Evolutionary conservation across 78 protist species (phyloP).

Genomic region (Chrysochromulina parva): DNA sequence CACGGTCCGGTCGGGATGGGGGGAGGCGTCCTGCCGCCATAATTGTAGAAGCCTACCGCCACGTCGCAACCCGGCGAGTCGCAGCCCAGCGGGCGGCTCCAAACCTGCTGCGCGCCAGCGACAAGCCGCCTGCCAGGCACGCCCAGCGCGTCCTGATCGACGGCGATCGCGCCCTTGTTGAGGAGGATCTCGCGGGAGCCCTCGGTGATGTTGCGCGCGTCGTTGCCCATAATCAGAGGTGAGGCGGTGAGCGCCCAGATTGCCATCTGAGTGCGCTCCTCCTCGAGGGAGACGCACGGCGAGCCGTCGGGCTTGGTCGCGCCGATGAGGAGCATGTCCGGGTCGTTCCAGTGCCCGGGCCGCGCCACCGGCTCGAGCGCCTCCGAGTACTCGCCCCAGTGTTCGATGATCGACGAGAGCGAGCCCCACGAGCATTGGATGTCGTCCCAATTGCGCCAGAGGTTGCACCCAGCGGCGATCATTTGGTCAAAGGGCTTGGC

Average conservation of each 20-base stretch:
- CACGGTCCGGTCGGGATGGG: background rate
- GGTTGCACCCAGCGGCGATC: constrained; percentile 30
- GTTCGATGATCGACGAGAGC: constrained; percentile 3
- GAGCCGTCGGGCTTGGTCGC: too few species aligned
- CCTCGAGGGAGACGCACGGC: background rate
- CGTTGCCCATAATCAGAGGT: constrained; percentile 34
- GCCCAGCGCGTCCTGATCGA: background rate
- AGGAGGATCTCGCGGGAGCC: background rate
- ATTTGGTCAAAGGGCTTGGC: background rate
- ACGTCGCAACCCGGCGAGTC: background rate
- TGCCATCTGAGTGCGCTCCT: constrained; percentile 22
- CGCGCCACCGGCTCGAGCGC: background rate
- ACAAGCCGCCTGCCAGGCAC: background rate
- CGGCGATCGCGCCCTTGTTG: background rate
- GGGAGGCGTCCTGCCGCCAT: background rate
- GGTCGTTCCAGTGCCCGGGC: constrained; percentile 10
- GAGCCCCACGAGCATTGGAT: background rate
- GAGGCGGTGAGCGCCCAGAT: background rate
- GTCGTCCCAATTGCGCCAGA: constrained; percentile 38
- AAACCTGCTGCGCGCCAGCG: background rate
- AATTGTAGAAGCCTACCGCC: background rate
- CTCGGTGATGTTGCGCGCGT: background rate
- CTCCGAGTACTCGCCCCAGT: background rate
- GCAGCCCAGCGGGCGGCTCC: background rate
- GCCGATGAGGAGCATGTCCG: constrained; percentile 27